phyloP scores from a whole-genome alignment of 2,329 filamentous ascomycete genomes.

The Xylariaceae sp. region DNA sequence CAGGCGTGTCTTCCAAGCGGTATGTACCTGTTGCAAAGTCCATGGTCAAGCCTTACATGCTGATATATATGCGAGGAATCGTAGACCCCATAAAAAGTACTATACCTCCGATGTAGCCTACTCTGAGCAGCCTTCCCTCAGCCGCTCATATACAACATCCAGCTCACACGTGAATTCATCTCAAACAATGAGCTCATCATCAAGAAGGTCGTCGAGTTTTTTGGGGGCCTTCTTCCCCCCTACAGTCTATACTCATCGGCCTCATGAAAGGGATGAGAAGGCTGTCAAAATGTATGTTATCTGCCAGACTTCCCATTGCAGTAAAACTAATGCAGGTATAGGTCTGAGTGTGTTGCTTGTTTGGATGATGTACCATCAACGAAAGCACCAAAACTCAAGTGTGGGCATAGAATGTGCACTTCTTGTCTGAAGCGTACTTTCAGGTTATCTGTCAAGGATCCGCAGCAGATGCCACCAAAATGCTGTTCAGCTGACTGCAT shows the following conservation, averaged over 20 bases:
- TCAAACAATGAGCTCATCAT: slow-evolving; percentile 33
- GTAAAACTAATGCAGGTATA: slow-evolving; percentile 30
- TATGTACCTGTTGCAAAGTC: slow-evolving; percentile 16
- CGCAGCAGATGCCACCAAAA: slow-evolving; percentile 77
- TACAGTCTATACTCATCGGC: too few species aligned
- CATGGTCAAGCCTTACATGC: background rate
- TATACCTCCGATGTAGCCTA: slow-evolving; percentile 29
- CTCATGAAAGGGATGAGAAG: slow-evolving; percentile 10
- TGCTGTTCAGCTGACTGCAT: slow-evolving; percentile 76
- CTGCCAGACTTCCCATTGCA: slow-evolving; percentile 4
- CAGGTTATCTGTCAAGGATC: slow-evolving; percentile 69
- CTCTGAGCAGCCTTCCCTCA: slow-evolving; percentile 26
- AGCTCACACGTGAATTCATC: slow-evolving; percentile 31
- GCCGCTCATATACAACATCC: slow-evolving; percentile 30
- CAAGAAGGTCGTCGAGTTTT: slow-evolving; percentile 27
- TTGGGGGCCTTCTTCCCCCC: too few species aligned
- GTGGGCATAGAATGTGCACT: slow-evolving; percentile 78
- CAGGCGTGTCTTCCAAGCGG: slow-evolving; percentile 25
- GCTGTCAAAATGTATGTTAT: slow-evolving; percentile 24
- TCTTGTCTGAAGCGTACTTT: slow-evolving; percentile 72
- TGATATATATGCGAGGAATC: slow-evolving; percentile 14
- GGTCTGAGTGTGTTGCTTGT: slow-evolving; percentile 70
- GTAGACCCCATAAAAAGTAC: slow-evolving; percentile 22
- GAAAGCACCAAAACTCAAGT: slow-evolving; percentile 67
- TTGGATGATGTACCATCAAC: slow-evolving; percentile 60